A percentile compares a stretch with the other conserved stretches of the same genome.
Conservation (phyloP, 306 rosid genomes). For the Prunus kanzakura region DNA sequence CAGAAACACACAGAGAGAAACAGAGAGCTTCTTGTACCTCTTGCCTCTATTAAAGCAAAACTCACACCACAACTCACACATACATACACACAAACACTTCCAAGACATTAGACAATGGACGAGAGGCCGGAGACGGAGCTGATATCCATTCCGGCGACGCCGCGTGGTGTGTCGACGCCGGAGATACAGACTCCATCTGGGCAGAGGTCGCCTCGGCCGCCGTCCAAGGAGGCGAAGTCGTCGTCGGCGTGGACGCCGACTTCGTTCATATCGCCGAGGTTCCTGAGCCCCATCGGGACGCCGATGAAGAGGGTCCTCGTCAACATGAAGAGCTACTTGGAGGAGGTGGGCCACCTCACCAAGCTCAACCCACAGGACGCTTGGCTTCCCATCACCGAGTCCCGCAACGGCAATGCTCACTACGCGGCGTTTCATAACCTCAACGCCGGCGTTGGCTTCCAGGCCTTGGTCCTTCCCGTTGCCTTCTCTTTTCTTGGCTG, state of each 20-base stretch:
- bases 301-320: conserved; percentile 93
- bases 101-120: conserved; percentile 45
- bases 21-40: neutral
- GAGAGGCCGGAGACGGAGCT: conserved; percentile 96
- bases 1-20: neutral
- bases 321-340: conserved; percentile 94
- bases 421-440: conserved; percentile 97
- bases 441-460: conserved; percentile 97
- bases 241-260: conserved; percentile 97
- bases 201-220: conserved; percentile 82
- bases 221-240: conserved; percentile 78
- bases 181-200: conserved; percentile 87
- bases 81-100: neutral
- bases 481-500: conserved; percentile 98
- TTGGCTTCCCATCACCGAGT: conserved; percentile 99
- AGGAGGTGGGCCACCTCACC: conserved; percentile 93
- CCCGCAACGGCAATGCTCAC: conserved; percentile 96
- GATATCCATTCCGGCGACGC: conserved; percentile 92
- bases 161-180: conserved; percentile 82
- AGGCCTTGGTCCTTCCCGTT: conserved; percentile 87
- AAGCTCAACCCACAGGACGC: conserved; percentile 98
- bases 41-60: neutral
- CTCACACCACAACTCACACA: neutral
- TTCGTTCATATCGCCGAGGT: conserved; percentile 94
- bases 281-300: conserved; percentile 93